A percentile compares a stretch with the other conserved stretches of the same genome.
These are phyloP conservation scores for Aphanomyces cochlioides DNA, from an alignment of 352 stramenopile species.

Conservation along the genomic window DNA sequence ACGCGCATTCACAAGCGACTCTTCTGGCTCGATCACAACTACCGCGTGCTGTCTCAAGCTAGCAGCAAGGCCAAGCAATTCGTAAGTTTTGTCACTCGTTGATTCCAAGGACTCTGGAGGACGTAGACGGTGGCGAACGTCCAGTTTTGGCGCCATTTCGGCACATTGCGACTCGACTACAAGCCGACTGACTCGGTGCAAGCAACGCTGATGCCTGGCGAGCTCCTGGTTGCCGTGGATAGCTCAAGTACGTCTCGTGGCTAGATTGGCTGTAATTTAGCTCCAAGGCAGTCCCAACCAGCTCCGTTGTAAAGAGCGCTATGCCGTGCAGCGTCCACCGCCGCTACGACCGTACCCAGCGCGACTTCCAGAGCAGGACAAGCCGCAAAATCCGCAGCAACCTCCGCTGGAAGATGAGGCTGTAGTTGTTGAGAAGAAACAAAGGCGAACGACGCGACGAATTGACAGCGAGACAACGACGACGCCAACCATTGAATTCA, in stretches of 20 bases:
- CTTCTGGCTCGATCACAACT: slow-evolving; percentile 60
- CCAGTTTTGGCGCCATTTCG: slow-evolving; percentile 41
- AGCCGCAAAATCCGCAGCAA: no score
- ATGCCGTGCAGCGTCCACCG: slow-evolving; percentile 2
- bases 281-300: background rate
- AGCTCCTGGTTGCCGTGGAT: slow-evolving; percentile 43
- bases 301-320: slow-evolving; percentile 10
- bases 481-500: background rate
- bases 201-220: slow-evolving; percentile 38
- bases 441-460: background rate
- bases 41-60: slow-evolving; percentile 31
- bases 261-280: background rate
- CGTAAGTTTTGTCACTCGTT: slow-evolving; percentile 1
- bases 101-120: background rate
- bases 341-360: background rate
- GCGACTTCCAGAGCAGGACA: no score
- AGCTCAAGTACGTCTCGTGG: background rate
- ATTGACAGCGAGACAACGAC: background rate
- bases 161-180: slow-evolving; percentile 35
- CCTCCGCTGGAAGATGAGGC: no score
- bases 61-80: background rate
- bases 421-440: background rate
- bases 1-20: slow-evolving; percentile 45
- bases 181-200: slow-evolving; percentile 32
- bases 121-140: slow-evolving; percentile 39